Base-by-base conservation (phyloP, 2,329 filamentous ascomycete genomes). In the Myrmaecium sp. region DNA sequence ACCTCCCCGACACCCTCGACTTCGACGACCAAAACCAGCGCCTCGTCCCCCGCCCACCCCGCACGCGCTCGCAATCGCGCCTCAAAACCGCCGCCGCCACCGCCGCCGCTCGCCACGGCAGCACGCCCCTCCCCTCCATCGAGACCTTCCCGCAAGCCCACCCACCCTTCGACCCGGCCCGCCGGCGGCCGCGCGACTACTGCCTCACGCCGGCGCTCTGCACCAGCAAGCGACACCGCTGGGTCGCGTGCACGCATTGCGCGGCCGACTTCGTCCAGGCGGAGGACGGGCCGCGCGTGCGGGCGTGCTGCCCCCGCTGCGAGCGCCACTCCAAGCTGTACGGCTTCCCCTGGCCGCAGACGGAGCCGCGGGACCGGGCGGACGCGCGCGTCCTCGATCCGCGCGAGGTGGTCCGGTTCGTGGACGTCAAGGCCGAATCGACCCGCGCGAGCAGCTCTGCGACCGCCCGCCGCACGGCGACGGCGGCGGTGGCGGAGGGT, bases 281-380 rank as follows among this genome's bases (percentile, higher is more conserved):
- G n/a, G 65, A 71, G 21, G 78, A 95, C 36, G 82, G 81, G 0
- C 94, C 92, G 48, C 75, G 74, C 36, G 94, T 84, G 1, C 71
- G 76, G 27, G 73, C 77, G 25, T 76, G 81, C 10, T 98, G 89
- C 47, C 84, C 82, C 4, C 71, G 89, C 5, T 98, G 89, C 50
- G 89, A 98, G 55, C 70, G 89, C 1, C 89, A 98, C 46, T 91
- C 80, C 10, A 95, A 92, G 56, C 58, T 98, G 1, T 98, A 95
- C 47, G 91, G 91, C 0, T 94, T 79, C 44, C 64, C 77, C 30
- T 98, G 89, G 89, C 89, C 89, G 5, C 94, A 98, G 58, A 95
- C 89, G 0, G 78, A 93, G 32, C 76, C 65, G 34, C 71, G 76
- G 14, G 80, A 80, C 1, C 69, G 70, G 10, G 51, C 66, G 12